Evolutionary conservation across 805 yeast genomes (phyloP).

Genomic region (Yarrowia sp.): DNA sequence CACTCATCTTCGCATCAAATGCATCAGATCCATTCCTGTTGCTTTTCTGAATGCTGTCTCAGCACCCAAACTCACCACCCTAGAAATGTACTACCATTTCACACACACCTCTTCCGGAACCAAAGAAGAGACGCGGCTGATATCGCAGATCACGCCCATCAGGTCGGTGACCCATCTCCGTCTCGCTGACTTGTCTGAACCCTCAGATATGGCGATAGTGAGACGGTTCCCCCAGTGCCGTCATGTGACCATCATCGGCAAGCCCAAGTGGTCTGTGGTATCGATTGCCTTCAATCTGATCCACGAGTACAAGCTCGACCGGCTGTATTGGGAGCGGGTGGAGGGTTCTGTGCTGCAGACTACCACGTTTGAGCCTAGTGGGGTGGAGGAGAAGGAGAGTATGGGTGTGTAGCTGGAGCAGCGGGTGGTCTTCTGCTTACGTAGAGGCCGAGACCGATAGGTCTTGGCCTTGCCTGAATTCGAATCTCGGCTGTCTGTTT

Average conservation of each 20-base stretch:
- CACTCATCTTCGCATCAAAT: slow-evolving; percentile 16
- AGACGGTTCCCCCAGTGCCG: background rate
- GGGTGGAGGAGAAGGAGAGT: background rate
- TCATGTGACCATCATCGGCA: background rate
- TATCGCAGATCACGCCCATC: background rate
- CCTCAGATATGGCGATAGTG: background rate
- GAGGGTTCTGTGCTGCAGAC: slow-evolving; percentile 18
- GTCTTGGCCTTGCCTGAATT: too few species aligned
- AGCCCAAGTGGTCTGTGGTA: slow-evolving; percentile 1
- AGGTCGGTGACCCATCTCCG: background rate
- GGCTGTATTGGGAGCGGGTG: slow-evolving; percentile 9
- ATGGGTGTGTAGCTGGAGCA: slow-evolving; percentile 15
- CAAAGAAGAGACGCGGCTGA: background rate
- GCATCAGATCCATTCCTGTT: background rate
- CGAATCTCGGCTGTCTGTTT: too few species aligned
- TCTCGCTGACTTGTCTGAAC: background rate
- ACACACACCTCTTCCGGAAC: background rate
- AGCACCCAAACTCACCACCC: background rate
- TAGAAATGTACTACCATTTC: slow-evolving; percentile 4
- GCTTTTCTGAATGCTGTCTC: slow-evolving; percentile 1
- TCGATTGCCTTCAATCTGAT: background rate
- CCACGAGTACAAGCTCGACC: background rate
- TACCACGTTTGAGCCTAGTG: background rate
- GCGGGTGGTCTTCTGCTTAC: slow-evolving; percentile 6
- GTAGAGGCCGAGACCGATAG: background rate